Evolutionary conservation across 139 green algal species (phyloP).

Genomic region (Coelastrella sp.): DNA sequence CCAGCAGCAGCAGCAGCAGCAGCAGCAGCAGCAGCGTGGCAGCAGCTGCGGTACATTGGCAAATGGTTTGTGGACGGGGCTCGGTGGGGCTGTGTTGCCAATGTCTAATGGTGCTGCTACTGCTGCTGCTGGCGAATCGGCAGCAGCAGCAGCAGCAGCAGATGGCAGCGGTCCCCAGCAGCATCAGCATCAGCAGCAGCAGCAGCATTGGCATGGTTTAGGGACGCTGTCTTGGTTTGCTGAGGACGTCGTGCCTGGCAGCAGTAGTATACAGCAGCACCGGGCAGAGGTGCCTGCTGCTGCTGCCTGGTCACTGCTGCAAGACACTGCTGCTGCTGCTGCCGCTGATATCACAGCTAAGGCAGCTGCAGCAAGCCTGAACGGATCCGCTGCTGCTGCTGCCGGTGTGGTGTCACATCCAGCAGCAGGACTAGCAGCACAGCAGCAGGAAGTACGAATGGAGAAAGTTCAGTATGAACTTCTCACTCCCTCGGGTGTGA

Average conservation of each 20-base stretch:
- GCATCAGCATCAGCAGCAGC: constrained; percentile 31
- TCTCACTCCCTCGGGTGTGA: neutral
- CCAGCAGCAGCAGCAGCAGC: neutral
- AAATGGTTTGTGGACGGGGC: neutral
- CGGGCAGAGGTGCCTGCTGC: neutral
- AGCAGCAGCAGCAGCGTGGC: neutral
- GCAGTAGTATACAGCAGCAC: neutral
- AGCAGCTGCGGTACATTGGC: neutral
- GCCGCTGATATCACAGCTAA: neutral
- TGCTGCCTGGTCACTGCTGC: constrained; percentile 20
- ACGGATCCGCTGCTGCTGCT: neutral
- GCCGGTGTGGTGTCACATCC: neutral
- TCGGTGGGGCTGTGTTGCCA: constrained; percentile 24
- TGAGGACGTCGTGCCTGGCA: neutral
- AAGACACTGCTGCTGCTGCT: neutral
- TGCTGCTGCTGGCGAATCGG: neutral
- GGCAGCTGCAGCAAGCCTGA: constrained; percentile 13
- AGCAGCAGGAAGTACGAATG: neutral
- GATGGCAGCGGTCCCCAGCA: neutral
- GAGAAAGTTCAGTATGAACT: constrained; percentile 14
- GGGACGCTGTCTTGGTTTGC: constrained; percentile 16
- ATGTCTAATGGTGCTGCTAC: neutral
- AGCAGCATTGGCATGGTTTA: constrained; percentile 35
- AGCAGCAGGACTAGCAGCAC: constrained; percentile 10
- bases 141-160: constrained; percentile 3